Evolutionary conservation across 257 asterid species (phyloP).

Genomic region (Solanum virginianum): DNA sequence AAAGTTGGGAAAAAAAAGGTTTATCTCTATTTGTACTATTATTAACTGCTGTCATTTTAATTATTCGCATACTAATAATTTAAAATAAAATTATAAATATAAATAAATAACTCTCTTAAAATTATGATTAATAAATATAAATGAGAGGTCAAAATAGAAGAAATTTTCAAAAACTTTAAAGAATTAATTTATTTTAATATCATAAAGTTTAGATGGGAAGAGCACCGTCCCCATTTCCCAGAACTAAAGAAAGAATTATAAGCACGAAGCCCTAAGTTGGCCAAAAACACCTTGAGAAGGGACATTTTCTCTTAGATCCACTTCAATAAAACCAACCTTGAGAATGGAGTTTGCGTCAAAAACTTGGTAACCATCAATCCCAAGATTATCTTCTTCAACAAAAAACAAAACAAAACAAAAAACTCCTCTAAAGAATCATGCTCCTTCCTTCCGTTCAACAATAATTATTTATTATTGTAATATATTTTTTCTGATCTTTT

Average conservation of each 20-base stretch:
- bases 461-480: no score
- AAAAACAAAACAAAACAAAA: neutral
- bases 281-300: constrained; percentile 44
- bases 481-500: no score
- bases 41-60: no score
- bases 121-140: no score
- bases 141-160: no score
- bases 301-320: constrained; percentile 27
- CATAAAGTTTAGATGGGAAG: neutral
- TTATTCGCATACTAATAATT: no score
- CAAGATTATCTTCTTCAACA: constrained; percentile 4
- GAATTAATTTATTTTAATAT: no score
- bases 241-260: constrained; percentile 11
- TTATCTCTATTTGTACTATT: neutral
- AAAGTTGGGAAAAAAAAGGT: neutral
- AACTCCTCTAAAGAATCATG: no score
- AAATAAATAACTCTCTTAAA: no score
- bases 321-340: constrained; percentile 15
- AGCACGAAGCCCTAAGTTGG: constrained; percentile 29
- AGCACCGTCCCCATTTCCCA: constrained; percentile 32
- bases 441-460: no score
- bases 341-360: constrained; percentile 15
- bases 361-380: constrained; percentile 34
- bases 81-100: no score
- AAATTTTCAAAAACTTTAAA: no score